Conservation (phyloP, 768 basidiomycete species). For the Leccinum subgranulosum region DNA sequence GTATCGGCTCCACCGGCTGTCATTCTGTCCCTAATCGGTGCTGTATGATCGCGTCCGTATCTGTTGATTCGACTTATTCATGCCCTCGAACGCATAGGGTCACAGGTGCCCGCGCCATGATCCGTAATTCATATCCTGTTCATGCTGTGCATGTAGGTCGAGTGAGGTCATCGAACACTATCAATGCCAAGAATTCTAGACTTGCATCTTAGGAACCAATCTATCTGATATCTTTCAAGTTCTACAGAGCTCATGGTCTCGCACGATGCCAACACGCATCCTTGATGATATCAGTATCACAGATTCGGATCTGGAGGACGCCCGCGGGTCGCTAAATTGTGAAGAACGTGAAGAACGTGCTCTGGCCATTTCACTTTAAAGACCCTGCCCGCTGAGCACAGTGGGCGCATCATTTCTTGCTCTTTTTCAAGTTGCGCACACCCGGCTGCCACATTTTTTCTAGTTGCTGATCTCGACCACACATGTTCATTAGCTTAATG, state of each 20-base stretch:
- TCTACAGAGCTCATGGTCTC: constrained; percentile 5
- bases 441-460: not conserved
- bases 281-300: constrained; percentile 10
- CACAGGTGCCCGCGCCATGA: not conserved
- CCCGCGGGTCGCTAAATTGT: constrained; percentile 4
- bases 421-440: not conserved
- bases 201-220: not conserved
- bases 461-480: constrained; percentile 13
- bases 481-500: constrained; percentile 22
- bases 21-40: constrained; percentile 8
- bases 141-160: not conserved
- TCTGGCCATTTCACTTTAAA: constrained; percentile 2
- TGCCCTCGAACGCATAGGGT: not conserved
- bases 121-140: not conserved
- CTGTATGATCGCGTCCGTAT: constrained; percentile 3
- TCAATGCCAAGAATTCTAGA: not conserved
- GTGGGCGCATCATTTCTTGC: not conserved
- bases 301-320: constrained; percentile 1
- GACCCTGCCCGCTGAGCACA: not conserved
- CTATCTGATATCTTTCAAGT: constrained; percentile 8
- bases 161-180: not conserved
- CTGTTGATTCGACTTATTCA: constrained; percentile 4
- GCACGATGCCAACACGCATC: constrained; percentile 4
- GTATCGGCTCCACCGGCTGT: constrained; percentile 19
- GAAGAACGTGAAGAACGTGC: constrained; percentile 5